Base-by-base conservation (phyloP, 306 rosid species). In the Lathyrus sativus region DNA sequence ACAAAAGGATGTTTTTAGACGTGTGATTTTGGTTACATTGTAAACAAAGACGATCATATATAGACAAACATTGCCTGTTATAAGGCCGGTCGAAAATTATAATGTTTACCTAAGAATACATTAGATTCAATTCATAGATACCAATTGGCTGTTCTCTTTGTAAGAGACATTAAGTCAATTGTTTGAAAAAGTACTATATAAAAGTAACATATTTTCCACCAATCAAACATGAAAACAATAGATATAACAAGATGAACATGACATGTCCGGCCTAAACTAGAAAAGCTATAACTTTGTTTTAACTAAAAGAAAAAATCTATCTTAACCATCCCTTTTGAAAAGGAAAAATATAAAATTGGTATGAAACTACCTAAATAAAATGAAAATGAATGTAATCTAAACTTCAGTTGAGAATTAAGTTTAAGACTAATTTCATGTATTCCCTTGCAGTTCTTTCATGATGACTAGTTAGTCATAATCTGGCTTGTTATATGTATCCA, bases 401-500 rank as follows among this genome's bases (percentile, higher is more conserved):
- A 65, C 29, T 41, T 43, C 5, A 38, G 73, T 54, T 77, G 77
- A 33, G 48, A 55, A 42, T 72, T 63, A 39, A 68, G 80, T 49
- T 68, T 28, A 6, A 78, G 53, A 61, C 76, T 78, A 63, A 74
- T 66, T 65, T 76, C 61, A 71, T 54, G 44, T 26, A 74, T 49
- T 76, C 70, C 44, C 48, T 58, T 13, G 64, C 12, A 22, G 72
- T 71, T 7, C 68, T 74, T 57, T 84, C 79, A 62, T 82, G 68
- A 37, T 80, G 86, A 72, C 71, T 65, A 67, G 65, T 68, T 65
- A 67, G 65, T 68, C 85, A 79, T 68, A 78, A 73, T 71, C 44
- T 62, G 66, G 37, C 74, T 84, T 9, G 84, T 72, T 33, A 58
- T 56, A 37, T 29, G 42, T 70, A 51, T 80, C 88, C 51, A 54